phyloP scores from a whole-genome alignment of 306 rosid species.

The Casuarina equisetifolia region DNA sequence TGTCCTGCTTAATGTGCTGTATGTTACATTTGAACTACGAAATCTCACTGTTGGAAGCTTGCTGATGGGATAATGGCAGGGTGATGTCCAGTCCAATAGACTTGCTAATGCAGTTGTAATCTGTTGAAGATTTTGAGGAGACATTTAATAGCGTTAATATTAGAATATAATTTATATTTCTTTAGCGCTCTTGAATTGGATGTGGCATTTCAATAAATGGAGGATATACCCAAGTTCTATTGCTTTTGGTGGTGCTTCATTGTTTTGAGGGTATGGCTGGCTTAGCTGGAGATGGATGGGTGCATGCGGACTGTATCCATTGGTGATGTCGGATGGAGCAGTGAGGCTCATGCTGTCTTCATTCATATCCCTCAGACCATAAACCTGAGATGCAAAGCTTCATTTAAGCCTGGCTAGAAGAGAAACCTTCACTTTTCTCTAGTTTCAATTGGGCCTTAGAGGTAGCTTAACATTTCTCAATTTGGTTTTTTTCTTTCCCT shows the following conservation, averaged over 20 bases:
- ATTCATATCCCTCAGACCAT: slow-evolving; percentile 16
- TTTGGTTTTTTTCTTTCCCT: background rate
- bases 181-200: background rate
- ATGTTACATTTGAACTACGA: slow-evolving; percentile 18
- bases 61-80: slow-evolving; percentile 18
- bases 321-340: slow-evolving; percentile 20
- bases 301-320: slow-evolving; percentile 5
- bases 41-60: slow-evolving; percentile 25
- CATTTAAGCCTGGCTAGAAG: background rate
- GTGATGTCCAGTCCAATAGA: slow-evolving; percentile 1
- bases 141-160: background rate
- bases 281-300: slow-evolving; percentile 40
- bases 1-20: slow-evolving; percentile 10
- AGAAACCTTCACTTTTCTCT: background rate
- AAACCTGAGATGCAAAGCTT: slow-evolving; percentile 21
- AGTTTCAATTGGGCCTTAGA: background rate
- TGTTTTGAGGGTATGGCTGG: slow-evolving; percentile 38
- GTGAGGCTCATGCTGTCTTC: slow-evolving; percentile 20
- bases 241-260: slow-evolving; percentile 22
- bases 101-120: slow-evolving; percentile 39
- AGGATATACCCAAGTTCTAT: slow-evolving; percentile 44
- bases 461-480: background rate
- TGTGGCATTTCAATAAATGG: background rate
- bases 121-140: slow-evolving; percentile 34
- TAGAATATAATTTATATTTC: background rate